Base-by-base conservation (phyloP, 179 eudicot genomes). In the Heliamphora pulchella region DNA sequence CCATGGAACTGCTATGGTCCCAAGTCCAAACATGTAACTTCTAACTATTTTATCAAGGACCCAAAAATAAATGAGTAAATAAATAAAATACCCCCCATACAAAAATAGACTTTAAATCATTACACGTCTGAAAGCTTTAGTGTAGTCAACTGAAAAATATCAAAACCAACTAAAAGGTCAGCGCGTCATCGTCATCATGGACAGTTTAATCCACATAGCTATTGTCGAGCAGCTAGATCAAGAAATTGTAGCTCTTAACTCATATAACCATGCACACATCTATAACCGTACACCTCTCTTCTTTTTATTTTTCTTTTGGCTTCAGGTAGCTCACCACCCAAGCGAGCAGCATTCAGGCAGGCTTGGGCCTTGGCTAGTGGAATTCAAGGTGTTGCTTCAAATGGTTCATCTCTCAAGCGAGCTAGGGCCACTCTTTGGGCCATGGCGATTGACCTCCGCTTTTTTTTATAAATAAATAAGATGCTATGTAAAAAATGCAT, bases 251-350 rank as follows among this genome's bases (percentile, higher is more conserved):
- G 11, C 44, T 66, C 70, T 31, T 50, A 18, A 8, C 3, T 69
- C 15, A 50, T 71, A 71, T 18, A 48, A 71, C 54, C 75, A 71
- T 50, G 58, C 41, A 71, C 43, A 48, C 13, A 71, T 18, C 58
- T 14, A 9, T 71, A 31, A 31, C 8, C 50, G 17, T 46, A 70
- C 13, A 54, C 20, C 47, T 55, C n/a, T 50, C 43, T 13, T 13
- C 39, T 31, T 31, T 31, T 31, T 31, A 31, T 31, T 31, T 31
- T 31, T 31, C 39, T 31, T 31, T 31, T 31, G 39, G 39, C 39
- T 31, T 31, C 39, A 31, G 39, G 39, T 31, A 31, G 39, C 39
- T 31, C 39, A 31, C 39, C 39, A 31, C 39, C 39, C 39, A 31
- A 31, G 39, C 39, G 39, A 31, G 39, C 39, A 31, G 39, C 39